Evolutionary conservation across 306 rosid species (phyloP), one percentile per base, ranked within the genome.

Genomic region (Bauhinia variegata): DNA sequence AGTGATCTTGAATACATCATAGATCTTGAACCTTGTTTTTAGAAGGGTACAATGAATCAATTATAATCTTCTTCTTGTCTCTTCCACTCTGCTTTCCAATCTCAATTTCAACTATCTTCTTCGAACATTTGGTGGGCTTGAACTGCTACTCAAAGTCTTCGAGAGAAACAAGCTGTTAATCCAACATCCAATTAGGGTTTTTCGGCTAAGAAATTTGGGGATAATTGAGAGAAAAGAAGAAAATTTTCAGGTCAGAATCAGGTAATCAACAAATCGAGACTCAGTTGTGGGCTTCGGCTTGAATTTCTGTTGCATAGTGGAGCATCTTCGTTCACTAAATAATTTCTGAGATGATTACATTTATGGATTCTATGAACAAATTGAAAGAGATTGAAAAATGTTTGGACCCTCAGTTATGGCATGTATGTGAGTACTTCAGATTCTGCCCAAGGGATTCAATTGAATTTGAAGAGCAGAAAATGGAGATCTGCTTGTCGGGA

Each of bases 381-480:
- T 14, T 74, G 60, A 83, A 86, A 73, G 95, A 83, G 65, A 85
- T 68, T 50, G 97, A 86, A 5, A 89, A 75, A 75, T 85, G 87
- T 59, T 78, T 95, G 74, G 96, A 91, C 73, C 87, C 95, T 75
- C 92, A 86, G 54, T 77, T 95, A 48, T 95, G 99, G 97, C 97
- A 95, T 74, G 99, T n/a, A n/a, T n/a, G n/a, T n/a, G n/a, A n/a
- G n/a, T n/a, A n/a, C n/a, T n/a, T n/a, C n/a, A n/a, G n/a, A n/a
- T n/a, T n/a, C n/a, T n/a, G n/a, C n/a, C n/a, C n/a, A n/a, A n/a
- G n/a, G n/a, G n/a, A n/a, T n/a, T n/a, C n/a, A n/a, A n/a, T n/a
- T n/a, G n/a, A n/a, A n/a, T n/a, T n/a, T n/a, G n/a, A n/a, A n/a
- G n/a, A n/a, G n/a, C n/a, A n/a, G n/a, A n/a, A n/a, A n/a, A n/a